Evolutionary conservation across 371 early-diverging fungal genomes (phyloP), one percentile per base, ranked within the genome.

Genomic region (Mucor saturninus): DNA sequence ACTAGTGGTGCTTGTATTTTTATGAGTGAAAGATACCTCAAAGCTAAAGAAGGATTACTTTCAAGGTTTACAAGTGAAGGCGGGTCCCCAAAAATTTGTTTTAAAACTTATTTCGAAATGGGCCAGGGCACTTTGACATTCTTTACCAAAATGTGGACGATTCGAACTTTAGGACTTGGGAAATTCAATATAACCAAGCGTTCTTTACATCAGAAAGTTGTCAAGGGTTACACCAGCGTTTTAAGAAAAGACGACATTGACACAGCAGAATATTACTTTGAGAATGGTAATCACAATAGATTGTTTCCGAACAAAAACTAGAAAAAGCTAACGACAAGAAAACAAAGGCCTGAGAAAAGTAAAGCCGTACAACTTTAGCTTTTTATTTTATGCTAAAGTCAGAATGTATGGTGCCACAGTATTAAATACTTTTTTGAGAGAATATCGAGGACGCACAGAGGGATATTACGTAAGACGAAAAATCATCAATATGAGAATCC

Each of bases 351-450:
- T 95, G 21, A 85, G 95, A 59, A 91, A 89, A 64, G 89, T 95
- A 4, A 77, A 79, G 51, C 97, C 97, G 2, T 96, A 96, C 68
- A 87, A 81, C 74, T 95, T 83, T 68, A 75, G 83, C 38, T 96
- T 92, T 75, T 74, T 83, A 54, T 89, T 91, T 0, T 90, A 89
- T 72, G 94, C 94, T 14, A 98, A 97, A 72, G 92, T 91, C n/a
- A 86, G 98, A 11, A 97, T 98, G 98, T 64, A 93, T 11, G 88
- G 89, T 4, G 77, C 83, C 11, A 76, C 77, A 4, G 58, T 98
- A 11, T 71, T 89, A n/a, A 87, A 93, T 26, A 84, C 94, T 11
- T 96, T 95, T 62, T 62, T 73, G 59, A 81, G 72, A 8, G 98
- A 98, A 75, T 98, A 96, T 68, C 87, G 91, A 51, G 96, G 95